These are phyloP conservation scores for Debaryomyces maramus DNA, from an alignment of 805 yeast species.

Conservation along the genomic window DNA sequence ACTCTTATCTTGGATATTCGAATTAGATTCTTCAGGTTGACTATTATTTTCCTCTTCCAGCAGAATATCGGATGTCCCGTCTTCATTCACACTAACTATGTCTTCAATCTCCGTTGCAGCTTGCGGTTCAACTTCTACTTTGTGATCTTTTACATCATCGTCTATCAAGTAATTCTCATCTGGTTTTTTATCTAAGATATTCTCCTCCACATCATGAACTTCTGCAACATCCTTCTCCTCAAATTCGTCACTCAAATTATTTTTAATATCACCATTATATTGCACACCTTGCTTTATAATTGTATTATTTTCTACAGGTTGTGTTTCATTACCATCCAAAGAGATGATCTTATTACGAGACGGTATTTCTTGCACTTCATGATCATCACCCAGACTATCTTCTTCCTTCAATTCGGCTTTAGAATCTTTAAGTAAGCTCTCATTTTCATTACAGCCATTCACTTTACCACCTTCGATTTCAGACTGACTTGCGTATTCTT, in stretches of 20 bases:
- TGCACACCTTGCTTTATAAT: too few species aligned
- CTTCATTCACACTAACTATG: too few species aligned
- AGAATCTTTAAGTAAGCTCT: background rate
- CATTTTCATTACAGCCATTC: background rate
- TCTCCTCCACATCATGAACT: too few species aligned
- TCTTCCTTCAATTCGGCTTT: background rate
- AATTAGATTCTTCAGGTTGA: too few species aligned
- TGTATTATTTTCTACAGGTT: too few species aligned
- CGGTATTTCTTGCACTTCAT: slow-evolving; percentile 1
- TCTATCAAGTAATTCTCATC: background rate
- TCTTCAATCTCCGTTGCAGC: background rate
- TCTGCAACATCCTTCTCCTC: slow-evolving; percentile 1
- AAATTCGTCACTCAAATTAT: background rate
- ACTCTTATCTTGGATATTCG: background rate
- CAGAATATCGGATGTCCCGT: too few species aligned
- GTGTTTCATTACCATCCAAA: slow-evolving; percentile 1
- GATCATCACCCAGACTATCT: background rate
- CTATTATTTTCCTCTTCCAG: too few species aligned
- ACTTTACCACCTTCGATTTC: slow-evolving; percentile 2
- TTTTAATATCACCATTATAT: too few species aligned
- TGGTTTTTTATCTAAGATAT: too few species aligned
- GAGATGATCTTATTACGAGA: too few species aligned
- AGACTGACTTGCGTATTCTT: background rate
- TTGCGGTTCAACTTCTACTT: too few species aligned
- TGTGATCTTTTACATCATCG: slow-evolving; percentile 5